Evolutionary conservation across 345 rosid genomes (phyloP), one percentile per base, ranked within the genome.

Genomic region (Aurinia saxatilis): DNA sequence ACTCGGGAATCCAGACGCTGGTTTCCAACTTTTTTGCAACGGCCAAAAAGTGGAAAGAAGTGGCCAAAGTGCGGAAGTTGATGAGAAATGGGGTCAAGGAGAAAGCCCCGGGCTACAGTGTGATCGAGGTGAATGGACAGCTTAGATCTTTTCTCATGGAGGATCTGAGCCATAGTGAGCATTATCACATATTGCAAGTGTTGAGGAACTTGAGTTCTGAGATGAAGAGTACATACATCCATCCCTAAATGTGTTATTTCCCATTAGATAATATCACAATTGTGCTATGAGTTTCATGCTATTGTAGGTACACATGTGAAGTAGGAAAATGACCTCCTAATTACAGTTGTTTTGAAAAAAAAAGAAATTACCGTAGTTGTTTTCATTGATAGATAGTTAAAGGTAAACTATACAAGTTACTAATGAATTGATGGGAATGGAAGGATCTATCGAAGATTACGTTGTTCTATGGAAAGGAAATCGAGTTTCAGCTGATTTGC

Each of bases 401-500:
- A 2, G 25, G 25, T 21, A 21, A 21, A 21, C 4, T 21, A 21
- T 21, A 21, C 25, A 21, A 21, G 25, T 21, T 21, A 21, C 25
- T 21, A 21, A 21, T 39, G 97, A 90, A 68, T 79, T 93, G 72
- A 57, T 59, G 38, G 99, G 88, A 4, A 79, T 76, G 89, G 95
- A 90, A 77, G 99, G 99, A 7, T 64, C 39, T 11, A 39, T 90
- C 19, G 90, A 90, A 79, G 87, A 85, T 69, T 80, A 78, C 75
- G 86, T 80, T 4, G 82, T 51, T 25, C 34, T 81, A 10, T 93
- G 87, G 88, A 90, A 84, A 67, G 97, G 91, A n/a, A 92, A n/a
- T n/a, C n/a, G n/a, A n/a, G n/a, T n/a, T n/a, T n/a, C n/a, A 80
- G 74, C 73, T 2, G 85, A 85, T 74, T 45, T 85, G 18, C 99